Evolutionary conservation across 1,284 basidiomycete genomes (phyloP).

Genomic region (Hemileia vastatrix): DNA sequence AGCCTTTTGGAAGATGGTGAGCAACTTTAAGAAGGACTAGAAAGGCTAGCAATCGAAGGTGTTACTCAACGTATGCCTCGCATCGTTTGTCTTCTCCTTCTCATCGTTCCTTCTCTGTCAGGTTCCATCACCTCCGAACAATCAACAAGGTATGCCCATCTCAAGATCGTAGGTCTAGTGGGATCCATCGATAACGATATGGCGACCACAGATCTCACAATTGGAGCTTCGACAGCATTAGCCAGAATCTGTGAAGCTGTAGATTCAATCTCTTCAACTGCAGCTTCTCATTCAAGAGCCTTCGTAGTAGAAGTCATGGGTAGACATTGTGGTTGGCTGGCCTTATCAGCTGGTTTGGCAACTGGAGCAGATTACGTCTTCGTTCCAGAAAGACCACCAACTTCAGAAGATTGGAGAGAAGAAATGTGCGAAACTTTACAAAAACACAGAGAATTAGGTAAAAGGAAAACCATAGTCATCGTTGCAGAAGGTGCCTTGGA

Average conservation of each 20-base stretch:
- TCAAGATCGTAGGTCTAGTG: slow-evolving; percentile 91
- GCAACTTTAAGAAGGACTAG: slow-evolving; percentile 25
- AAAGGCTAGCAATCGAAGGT: too few species aligned
- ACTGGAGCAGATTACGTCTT: slow-evolving; percentile 94
- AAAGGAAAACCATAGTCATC: slow-evolving; percentile 96
- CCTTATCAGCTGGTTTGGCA: slow-evolving; percentile 82
- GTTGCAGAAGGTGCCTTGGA: slow-evolving; percentile 93
- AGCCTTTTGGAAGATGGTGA: slow-evolving; percentile 57
- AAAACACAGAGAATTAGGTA: slow-evolving; percentile 79
- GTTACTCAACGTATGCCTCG: too few species aligned
- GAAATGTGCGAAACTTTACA: slow-evolving; percentile 80
- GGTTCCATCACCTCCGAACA: slow-evolving; percentile 68
- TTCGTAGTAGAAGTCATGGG: slow-evolving; percentile 99
- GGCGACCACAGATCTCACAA: slow-evolving; percentile 93
- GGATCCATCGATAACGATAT: slow-evolving; percentile 99
- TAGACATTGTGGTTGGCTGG: slow-evolving; percentile 93
- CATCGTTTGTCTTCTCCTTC: too few species aligned
- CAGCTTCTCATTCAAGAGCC: slow-evolving; percentile 85
- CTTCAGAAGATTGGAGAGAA: slow-evolving; percentile 69
- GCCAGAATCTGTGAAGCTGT: slow-evolving; percentile 94
- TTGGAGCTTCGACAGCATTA: slow-evolving; percentile 87
- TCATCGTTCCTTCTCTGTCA: too few species aligned
- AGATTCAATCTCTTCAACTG: slow-evolving; percentile 95
- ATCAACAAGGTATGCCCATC: slow-evolving; percentile 60
- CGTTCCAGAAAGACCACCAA: slow-evolving; percentile 84